Conservation (phyloP, 1,284 basidiomycete genomes). For the Malassezia cuniculi region DNA sequence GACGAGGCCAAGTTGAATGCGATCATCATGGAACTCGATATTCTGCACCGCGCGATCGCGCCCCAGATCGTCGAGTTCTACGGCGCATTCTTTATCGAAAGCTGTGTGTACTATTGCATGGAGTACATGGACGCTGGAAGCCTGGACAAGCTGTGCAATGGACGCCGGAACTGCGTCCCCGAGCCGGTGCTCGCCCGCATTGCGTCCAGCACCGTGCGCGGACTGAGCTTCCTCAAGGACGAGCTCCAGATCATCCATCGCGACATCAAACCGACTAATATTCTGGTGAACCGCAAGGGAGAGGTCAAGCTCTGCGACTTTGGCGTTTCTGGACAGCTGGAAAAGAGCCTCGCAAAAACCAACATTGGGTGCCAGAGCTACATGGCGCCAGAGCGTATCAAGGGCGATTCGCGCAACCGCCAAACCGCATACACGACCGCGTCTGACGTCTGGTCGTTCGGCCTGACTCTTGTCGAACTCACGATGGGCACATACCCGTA, state of each 20-base stretch:
- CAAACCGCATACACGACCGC: constrained; percentile 85
- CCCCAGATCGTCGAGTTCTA: constrained; percentile 95
- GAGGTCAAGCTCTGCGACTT: constrained; percentile 94
- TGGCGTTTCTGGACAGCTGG: constrained; percentile 90
- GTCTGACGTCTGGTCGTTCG: constrained; percentile 97
- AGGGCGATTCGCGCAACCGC: constrained; percentile 77
- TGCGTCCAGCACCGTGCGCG: constrained; percentile 69
- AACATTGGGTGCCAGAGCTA: constrained; percentile 98
- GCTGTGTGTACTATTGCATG: constrained; percentile 98
- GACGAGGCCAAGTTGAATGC: constrained; percentile 86
- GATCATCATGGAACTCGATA: constrained; percentile 97
- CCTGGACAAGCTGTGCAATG: constrained; percentile 61
- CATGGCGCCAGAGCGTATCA: constrained; percentile 96
- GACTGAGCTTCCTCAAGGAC: constrained; percentile 89
- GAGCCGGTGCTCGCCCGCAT: constrained; percentile 77
- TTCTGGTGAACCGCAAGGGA: constrained; percentile 77
- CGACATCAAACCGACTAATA: constrained; percentile 94
- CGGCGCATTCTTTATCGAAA: constrained; percentile 96
- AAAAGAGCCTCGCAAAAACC: constrained; percentile 89
- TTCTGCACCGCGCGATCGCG: constrained; percentile 80
- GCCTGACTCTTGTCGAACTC: constrained; percentile 84
- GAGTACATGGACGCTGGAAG: constrained; percentile 96
- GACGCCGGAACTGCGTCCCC: constrained; percentile 52
- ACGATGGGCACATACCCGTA: constrained; percentile 86
- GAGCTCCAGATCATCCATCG: constrained; percentile 92